Percentiles rank a stretch among this genome's conserved stretches.
phyloP scores from a whole-genome alignment of 768 basidiomycete genomes.

The Boletus vermiculosoides region DNA sequence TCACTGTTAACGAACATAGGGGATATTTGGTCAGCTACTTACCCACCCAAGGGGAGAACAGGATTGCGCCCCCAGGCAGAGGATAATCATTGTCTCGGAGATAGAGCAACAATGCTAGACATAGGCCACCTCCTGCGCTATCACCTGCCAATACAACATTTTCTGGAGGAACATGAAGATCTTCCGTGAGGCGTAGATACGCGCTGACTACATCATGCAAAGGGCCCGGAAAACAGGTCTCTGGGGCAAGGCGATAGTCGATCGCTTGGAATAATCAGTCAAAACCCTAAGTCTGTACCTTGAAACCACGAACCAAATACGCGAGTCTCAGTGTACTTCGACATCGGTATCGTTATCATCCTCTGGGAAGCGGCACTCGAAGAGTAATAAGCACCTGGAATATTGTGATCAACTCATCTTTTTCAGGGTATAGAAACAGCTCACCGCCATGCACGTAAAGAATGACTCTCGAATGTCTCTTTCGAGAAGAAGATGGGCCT shows the following conservation, averaged over 20 bases:
- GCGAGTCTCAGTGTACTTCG: slow-evolving; percentile 84
- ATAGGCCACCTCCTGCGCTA: slow-evolving; percentile 89
- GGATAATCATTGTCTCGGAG: slow-evolving; percentile 88
- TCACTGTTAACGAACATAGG: slow-evolving; percentile 7
- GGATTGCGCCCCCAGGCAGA: slow-evolving; percentile 78
- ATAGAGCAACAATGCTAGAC: slow-evolving; percentile 87
- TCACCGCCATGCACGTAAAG: slow-evolving; percentile 91
- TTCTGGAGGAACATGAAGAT: slow-evolving; percentile 86
- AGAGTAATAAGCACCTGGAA: slow-evolving; percentile 84
- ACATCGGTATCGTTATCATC: slow-evolving; percentile 84
- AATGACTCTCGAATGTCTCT: slow-evolving; percentile 74
- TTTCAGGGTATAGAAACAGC: slow-evolving; percentile 20
- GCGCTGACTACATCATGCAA: slow-evolving; percentile 81
- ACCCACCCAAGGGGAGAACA: slow-evolving; percentile 97
- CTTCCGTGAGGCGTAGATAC: slow-evolving; percentile 84
- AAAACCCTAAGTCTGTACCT: not conserved
- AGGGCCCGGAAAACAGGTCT: slow-evolving; percentile 91
- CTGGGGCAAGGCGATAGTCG: slow-evolving; percentile 95
- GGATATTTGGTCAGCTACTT: slow-evolving; percentile 34
- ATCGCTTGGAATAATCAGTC: slow-evolving; percentile 50
- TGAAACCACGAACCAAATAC: slow-evolving; percentile 65
- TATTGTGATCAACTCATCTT: slow-evolving; percentile 2
- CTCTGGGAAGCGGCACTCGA: slow-evolving; percentile 91
- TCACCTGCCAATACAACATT: slow-evolving; percentile 90
- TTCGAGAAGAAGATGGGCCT: slow-evolving; percentile 22